Evolutionary conservation across 2,329 filamentous ascomycete genomes (phyloP).

Genomic region (Claviceps purpurea): DNA sequence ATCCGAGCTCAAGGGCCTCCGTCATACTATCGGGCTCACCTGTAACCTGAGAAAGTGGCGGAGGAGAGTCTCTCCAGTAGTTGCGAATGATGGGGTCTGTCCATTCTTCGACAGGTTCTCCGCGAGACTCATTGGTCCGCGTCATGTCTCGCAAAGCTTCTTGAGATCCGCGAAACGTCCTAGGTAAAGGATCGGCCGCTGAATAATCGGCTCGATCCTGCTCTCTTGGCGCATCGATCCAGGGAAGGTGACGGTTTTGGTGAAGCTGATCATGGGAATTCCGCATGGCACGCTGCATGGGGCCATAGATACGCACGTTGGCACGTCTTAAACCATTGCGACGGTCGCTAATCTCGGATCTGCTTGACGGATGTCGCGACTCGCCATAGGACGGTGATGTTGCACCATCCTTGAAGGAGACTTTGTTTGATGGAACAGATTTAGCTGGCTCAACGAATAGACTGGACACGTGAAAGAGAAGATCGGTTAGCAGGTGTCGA

Average conservation of each 20-base stretch:
- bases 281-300: slow-evolving; percentile 13
- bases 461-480: slow-evolving; percentile 15
- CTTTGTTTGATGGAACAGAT: slow-evolving; percentile 26
- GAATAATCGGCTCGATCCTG: background rate
- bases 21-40: slow-evolving; percentile 6
- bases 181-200: background rate
- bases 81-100: slow-evolving; percentile 14
- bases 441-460: slow-evolving; percentile 33
- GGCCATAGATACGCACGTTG: slow-evolving; percentile 15
- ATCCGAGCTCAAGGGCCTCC: slow-evolving; percentile 10
- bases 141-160: slow-evolving; percentile 9
- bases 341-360: slow-evolving; percentile 19
- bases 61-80: slow-evolving; percentile 8
- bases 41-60: background rate
- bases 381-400: slow-evolving; percentile 23
- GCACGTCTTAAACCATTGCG: slow-evolving; percentile 12
- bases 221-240: slow-evolving; percentile 10
- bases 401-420: slow-evolving; percentile 16
- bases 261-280: slow-evolving; percentile 8
- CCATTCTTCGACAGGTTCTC: slow-evolving; percentile 16
- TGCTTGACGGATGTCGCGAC: slow-evolving; percentile 25
- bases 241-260: slow-evolving; percentile 10
- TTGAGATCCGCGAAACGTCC: slow-evolving; percentile 1
- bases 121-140: slow-evolving; percentile 11
- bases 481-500: slow-evolving; percentile 8